phyloP scores from a whole-genome alignment of 352 stramenopile genomes.

The Pythium biforme region DNA sequence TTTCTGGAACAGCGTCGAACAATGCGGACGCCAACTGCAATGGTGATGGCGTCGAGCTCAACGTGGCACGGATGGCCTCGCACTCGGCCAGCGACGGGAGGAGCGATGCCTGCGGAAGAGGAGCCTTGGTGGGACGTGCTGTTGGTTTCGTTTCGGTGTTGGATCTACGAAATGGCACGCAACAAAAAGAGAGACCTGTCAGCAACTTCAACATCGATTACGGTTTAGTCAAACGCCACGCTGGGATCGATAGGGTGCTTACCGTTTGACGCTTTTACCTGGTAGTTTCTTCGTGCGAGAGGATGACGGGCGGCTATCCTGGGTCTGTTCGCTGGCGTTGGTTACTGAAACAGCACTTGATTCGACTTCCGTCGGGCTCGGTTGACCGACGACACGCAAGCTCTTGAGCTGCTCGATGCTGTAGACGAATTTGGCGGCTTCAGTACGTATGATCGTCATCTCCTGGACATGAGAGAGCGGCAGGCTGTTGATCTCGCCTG shows the following conservation, averaged over 20 bases:
- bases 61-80: neutral
- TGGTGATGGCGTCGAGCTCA: constrained; percentile 7
- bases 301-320: neutral
- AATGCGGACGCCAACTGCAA: constrained; percentile 10
- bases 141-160: neutral
- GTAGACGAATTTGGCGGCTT: constrained; percentile 6
- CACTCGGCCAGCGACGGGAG: constrained; percentile 14
- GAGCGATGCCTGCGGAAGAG: neutral
- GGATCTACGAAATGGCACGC: neutral
- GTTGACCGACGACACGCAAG: neutral
- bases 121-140: neutral
- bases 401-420: constrained; percentile 16
- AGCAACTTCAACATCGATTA: constrained; percentile 12
- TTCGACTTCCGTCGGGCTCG: constrained; percentile 4
- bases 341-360: neutral
- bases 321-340: neutral
- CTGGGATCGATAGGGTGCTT: neutral
- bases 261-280: constrained; percentile 12
- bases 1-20: neutral
- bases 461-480: neutral
- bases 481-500: neutral
- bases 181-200: neutral
- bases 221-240: neutral
- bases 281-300: neutral
- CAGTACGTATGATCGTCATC: neutral